Percentiles rank a stretch among this genome's conserved stretches.
phyloP scores from a whole-genome alignment of 176 grass and related monocot genomes.

The Rhynchospora pubera region DNA sequence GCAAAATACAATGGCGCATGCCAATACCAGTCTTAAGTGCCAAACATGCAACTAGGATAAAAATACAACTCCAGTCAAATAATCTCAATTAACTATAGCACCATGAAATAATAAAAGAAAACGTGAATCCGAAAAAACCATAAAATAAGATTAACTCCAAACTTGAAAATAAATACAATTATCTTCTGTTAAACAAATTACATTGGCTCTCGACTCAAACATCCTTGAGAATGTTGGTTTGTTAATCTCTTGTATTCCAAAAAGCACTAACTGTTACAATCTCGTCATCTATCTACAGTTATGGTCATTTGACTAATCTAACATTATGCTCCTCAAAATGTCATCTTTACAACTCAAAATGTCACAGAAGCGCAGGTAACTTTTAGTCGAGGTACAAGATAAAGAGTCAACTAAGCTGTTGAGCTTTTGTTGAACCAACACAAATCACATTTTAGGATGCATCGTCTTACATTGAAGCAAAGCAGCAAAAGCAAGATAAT shows the following conservation, averaged over 20 bases:
- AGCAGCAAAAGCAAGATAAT: slow-evolving; percentile 51
- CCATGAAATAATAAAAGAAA: not conserved
- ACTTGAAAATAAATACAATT: not conserved
- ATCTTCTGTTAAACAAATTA: not conserved
- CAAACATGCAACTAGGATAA: not conserved
- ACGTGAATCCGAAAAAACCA: not conserved
- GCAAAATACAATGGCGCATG: too few species aligned
- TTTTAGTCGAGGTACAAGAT: not conserved
- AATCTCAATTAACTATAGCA: not conserved
- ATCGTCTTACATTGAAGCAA: slow-evolving; percentile 44
- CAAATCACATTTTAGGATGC: slow-evolving; percentile 17
- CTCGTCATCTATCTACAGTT: not conserved
- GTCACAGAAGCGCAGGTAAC: not conserved
- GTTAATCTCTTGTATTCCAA: not conserved
- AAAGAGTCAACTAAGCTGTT: slow-evolving; percentile 25
- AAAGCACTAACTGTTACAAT: not conserved
- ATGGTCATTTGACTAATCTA: slow-evolving; percentile 6
- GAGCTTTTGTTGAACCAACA: slow-evolving; percentile 38
- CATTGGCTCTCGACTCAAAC: not conserved
- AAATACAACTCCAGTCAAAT: not conserved
- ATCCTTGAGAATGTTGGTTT: not conserved
- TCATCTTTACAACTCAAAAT: slow-evolving; percentile 7
- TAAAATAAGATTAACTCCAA: not conserved
- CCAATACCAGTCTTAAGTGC: not conserved
- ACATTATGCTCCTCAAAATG: not conserved